Evolutionary conservation across 2,329 filamentous ascomycete species (phyloP), one percentile per base, ranked within the genome.

Genomic region (Domatiomyces globalis): DNA sequence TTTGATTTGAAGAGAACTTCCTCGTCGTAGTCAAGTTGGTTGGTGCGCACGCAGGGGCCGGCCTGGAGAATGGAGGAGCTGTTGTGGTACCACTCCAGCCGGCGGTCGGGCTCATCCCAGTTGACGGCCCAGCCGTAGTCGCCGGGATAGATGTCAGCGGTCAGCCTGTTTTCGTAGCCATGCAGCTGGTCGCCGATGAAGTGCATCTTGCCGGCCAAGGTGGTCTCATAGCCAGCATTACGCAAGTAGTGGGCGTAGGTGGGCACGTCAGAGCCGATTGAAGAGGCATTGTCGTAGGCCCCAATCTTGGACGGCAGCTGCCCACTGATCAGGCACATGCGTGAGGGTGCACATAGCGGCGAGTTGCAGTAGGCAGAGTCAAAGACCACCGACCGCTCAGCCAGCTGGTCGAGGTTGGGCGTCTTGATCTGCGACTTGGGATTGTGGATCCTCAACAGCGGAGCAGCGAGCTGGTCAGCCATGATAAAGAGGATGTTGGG

Each of bases 11-110:
- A 90, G 81, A 95, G 90, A 66, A 95, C 87, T 69, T 95, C 89
- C 70, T 95, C 89, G 62, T 95, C 89, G 62, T 90, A 95, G 66
- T 95, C 89, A 49, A 95, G 77, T 73, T 95, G 89, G 71, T 95
- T 95, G 69, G 87, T 94, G 58, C 88, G 80, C 43, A 94, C 84
- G 62, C 88, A 94, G 27, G 84, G 80, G 8, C 89, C 89, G 0
- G 89, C 89, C 67, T 95, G 87, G 63, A 90, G 73, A 60, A 95
- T 90, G 5, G 88, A 95, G 63, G 86, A 89, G 69, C 89, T 88
- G 66, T 95, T 95, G 74, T 95, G 89, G 66, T 92, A 95, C 86
- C 88, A 95, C 69, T 95, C 89, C 43, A 90, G 80, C 45, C 89
- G 79, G 45, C 72, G 66, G 59, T 63, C 83, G 9, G 89, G 88